Evolutionary conservation across 148 eudicot species (phyloP).

Genomic region (Oxyria digyna): DNA sequence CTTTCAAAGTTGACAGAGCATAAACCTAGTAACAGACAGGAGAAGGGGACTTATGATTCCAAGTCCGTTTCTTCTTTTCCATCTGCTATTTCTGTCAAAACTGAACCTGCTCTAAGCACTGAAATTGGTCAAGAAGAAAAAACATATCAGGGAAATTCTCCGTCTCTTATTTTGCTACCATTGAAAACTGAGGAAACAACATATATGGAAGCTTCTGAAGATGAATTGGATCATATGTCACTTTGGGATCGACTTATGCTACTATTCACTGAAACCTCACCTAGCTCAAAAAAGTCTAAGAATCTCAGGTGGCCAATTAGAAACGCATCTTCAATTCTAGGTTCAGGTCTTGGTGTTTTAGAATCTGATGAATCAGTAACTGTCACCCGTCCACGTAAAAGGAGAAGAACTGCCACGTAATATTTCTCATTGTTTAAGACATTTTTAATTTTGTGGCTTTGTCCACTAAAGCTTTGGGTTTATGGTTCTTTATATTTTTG

Average conservation of each 20-base stretch:
- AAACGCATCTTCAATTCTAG: slow-evolving; percentile 16
- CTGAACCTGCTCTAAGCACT: not conserved
- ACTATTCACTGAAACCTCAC: slow-evolving; percentile 27
- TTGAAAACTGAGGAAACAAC: slow-evolving; percentile 34
- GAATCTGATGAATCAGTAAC: slow-evolving; percentile 36
- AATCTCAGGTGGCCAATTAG: slow-evolving; percentile 15
- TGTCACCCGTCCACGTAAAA: slow-evolving; percentile 47
- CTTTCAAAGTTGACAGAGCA: slow-evolving; percentile 1
- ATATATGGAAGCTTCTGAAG: slow-evolving; percentile 24
- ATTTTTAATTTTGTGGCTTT: not conserved
- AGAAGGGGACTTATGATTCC: not conserved
- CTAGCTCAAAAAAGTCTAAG: slow-evolving; percentile 10
- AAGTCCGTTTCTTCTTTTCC: not conserved
- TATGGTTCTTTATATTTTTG: slow-evolving; percentile 11
- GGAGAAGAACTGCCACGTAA: slow-evolving; percentile 85
- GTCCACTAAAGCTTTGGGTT: not conserved
- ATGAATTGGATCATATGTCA: slow-evolving; percentile 65
- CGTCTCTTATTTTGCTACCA: slow-evolving; percentile 1
- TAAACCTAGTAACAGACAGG: not conserved
- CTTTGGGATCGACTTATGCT: slow-evolving; percentile 55
- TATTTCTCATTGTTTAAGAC: slow-evolving; percentile 9
- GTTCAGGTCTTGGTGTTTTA: slow-evolving; percentile 19
- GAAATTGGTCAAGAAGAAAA: slow-evolving; percentile 5
- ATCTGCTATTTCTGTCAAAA: not conserved
- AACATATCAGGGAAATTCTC: slow-evolving; percentile 9